These are phyloP conservation scores for Nannochloropsis salina DNA, from an alignment of 108 stramenopile species.

Conservation along the genomic window DNA sequence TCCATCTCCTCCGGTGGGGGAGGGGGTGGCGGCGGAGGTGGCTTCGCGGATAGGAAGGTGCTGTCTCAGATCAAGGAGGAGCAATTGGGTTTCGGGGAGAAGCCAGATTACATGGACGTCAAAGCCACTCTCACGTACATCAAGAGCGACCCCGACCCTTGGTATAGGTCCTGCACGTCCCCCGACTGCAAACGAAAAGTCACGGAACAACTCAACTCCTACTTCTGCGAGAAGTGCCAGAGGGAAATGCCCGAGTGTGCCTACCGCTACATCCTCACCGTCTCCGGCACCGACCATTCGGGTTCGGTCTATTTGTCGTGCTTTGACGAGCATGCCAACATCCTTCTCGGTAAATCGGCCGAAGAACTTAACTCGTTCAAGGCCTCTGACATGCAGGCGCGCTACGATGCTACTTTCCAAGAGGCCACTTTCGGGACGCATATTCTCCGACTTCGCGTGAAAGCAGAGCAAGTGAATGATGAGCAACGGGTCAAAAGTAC, in stretches of 20 bases:
- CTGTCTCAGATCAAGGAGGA: conserved; percentile 71
- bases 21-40: conserved; percentile 25
- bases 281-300: conserved; percentile 66
- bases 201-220: background rate
- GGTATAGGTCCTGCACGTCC: conserved; percentile 85
- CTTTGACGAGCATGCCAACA: conserved; percentile 80
- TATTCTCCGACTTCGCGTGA: conserved; percentile 80
- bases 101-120: conserved; percentile 80
- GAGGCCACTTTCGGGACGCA: conserved; percentile 71
- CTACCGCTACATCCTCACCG: conserved; percentile 76
- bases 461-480: conserved; percentile 81
- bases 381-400: conserved; percentile 27
- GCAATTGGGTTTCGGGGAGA: conserved; percentile 76
- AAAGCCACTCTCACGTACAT: conserved; percentile 81
- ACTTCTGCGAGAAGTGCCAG: conserved; percentile 18
- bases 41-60: conserved; percentile 67
- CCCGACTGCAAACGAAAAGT: conserved; percentile 63
- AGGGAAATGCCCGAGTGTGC: conserved; percentile 63
- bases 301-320: conserved; percentile 67
- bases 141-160: conserved; percentile 82
- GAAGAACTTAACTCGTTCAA: conserved; percentile 63
- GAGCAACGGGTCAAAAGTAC: conserved; percentile 74
- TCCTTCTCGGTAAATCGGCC: conserved; percentile 69
- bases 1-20: conserved; percentile 57
- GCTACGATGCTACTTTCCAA: conserved; percentile 41